Conservation (phyloP, 208 protist species). For the Wallacemonas collosoma region DNA sequence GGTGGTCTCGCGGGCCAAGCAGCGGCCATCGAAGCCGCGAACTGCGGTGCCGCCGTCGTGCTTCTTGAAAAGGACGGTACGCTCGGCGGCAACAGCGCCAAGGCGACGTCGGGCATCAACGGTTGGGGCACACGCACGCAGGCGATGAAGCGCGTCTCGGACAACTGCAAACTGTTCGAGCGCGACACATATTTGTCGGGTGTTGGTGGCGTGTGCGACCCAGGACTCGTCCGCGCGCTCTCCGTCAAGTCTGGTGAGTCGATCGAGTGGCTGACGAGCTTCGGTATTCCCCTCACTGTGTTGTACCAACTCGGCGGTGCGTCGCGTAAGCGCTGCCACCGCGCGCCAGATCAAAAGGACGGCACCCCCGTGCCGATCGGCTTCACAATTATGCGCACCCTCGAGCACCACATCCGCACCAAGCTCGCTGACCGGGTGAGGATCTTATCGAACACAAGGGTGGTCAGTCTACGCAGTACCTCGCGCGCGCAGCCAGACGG, state of each 20-base stretch:
- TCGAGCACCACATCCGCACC: constrained; percentile 70
- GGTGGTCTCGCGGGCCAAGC: constrained; percentile 64
- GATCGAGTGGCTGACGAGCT: constrained; percentile 63
- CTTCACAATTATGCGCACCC: constrained; percentile 73
- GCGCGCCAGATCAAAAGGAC: constrained; percentile 45
- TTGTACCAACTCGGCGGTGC: constrained; percentile 86
- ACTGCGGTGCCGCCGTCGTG: constrained; percentile 64
- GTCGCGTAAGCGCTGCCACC: constrained; percentile 64
- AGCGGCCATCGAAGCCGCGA: constrained; percentile 59
- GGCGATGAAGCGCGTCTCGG: constrained; percentile 35
- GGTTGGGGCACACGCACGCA: constrained; percentile 77
- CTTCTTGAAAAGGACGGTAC: constrained; percentile 82
- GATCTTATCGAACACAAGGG: constrained; percentile 46
- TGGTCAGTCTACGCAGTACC: constrained; percentile 42
- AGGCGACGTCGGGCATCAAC: constrained; percentile 95
- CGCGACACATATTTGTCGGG: constrained; percentile 61
- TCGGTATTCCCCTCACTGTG: constrained; percentile 73
- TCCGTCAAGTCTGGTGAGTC: constrained; percentile 49
- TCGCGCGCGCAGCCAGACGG: constrained; percentile 36
- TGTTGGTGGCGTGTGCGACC: constrained; percentile 48
- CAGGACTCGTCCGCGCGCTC: constrained; percentile 72
- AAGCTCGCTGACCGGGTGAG: constrained; percentile 43
- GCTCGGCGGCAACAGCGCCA: constrained; percentile 93
- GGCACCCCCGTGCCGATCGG: constrained; percentile 79
- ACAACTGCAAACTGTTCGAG: constrained; percentile 59